These are phyloP conservation scores for Fagopyrum homotropicum DNA, from an alignment of 148 eudicot genomes.

Conservation along the genomic window DNA sequence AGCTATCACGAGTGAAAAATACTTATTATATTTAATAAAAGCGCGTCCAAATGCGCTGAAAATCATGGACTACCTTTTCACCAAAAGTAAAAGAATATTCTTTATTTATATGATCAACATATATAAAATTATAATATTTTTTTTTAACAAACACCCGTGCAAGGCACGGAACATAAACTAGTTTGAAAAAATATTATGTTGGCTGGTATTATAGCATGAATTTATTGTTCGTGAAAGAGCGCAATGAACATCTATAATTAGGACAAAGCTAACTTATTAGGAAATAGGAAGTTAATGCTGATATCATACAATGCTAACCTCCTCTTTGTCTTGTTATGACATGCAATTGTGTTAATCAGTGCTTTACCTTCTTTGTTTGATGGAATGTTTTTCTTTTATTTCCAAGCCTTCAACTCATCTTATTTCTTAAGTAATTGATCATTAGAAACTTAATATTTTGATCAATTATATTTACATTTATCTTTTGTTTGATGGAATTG, in stretches of 20 bases:
- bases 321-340: too few relatives aligned
- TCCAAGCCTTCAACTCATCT: background rate
- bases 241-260: background rate
- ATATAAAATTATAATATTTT: too few relatives aligned
- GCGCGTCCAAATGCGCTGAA: too few relatives aligned
- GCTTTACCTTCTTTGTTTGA: background rate
- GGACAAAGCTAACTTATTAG: background rate
- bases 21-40: too few relatives aligned
- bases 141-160: too few relatives aligned
- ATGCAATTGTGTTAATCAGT: background rate
- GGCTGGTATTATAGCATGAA: background rate
- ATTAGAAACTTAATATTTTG: conserved; percentile 1
- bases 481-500: background rate
- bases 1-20: too few relatives aligned
- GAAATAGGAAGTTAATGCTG: background rate
- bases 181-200: background rate
- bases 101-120: too few relatives aligned
- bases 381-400: background rate
- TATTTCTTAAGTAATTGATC: too few relatives aligned
- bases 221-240: background rate
- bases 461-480: background rate
- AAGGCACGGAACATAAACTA: too few relatives aligned
- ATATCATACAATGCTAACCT: background rate
- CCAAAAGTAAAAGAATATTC: too few relatives aligned
- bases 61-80: too few relatives aligned